phyloP scores from a whole-genome alignment of 352 stramenopile genomes.

The Blastocystis hominis region DNA sequence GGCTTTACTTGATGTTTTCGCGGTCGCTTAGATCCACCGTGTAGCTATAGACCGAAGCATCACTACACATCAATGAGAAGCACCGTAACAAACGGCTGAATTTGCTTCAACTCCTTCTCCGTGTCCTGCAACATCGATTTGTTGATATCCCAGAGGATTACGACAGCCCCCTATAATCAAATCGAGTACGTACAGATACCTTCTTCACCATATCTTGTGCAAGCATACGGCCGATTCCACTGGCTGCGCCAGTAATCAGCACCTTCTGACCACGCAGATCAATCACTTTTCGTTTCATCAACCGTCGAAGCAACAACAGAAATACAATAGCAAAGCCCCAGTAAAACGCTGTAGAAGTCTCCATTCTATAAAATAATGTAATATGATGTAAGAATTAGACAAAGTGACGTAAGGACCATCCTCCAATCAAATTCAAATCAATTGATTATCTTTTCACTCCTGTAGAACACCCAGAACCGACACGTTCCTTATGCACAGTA shows the following conservation, averaged over 20 bases:
- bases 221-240: conserved; percentile 62
- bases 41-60: conserved; percentile 10
- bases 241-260: conserved; percentile 62
- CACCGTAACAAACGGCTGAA: neutral
- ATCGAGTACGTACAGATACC: neutral
- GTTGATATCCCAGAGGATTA: conserved; percentile 60
- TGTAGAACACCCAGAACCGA: neutral
- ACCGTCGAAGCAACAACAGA: neutral
- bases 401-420: neutral
- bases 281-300: conserved; percentile 30
- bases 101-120: conserved; percentile 26
- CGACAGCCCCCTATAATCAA: neutral
- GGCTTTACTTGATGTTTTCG: conserved; percentile 56
- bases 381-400: neutral
- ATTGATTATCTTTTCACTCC: too few species aligned
- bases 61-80: neutral
- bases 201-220: conserved; percentile 61
- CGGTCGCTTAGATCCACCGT: conserved; percentile 58
- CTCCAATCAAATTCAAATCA: conserved; percentile 16
- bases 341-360: neutral
- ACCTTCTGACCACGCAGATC: conserved; percentile 61
- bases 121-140: conserved; percentile 34
- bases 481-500: neutral
- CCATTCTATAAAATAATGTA: neutral
- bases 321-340: neutral